Evolutionary conservation across 2,329 filamentous ascomycete species (phyloP).

Genomic region (Celoporthe dispersa): DNA sequence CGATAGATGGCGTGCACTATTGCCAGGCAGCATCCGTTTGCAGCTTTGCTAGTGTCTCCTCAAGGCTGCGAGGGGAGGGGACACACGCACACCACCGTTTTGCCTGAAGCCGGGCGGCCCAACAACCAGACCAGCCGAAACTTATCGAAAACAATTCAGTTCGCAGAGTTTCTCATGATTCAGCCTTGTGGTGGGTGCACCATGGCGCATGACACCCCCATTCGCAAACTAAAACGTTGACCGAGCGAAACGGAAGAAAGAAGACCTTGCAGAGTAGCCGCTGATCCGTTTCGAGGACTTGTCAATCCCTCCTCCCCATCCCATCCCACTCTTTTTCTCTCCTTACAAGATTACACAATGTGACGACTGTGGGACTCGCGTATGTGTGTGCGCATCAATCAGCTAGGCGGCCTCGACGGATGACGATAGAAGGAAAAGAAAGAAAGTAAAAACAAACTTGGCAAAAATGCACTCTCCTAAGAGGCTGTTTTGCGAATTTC

Average conservation of each 20-base stretch:
- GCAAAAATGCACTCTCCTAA: not conserved
- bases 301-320: not conserved
- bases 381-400: not conserved
- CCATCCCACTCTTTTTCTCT: not conserved
- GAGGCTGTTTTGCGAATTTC: not conserved
- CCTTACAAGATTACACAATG: not conserved
- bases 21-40: not conserved
- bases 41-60: not conserved
- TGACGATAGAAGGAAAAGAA: not conserved
- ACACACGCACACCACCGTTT: too few species aligned
- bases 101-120: not conserved
- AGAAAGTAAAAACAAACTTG: not conserved
- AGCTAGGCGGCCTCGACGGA: not conserved
- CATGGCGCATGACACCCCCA: not conserved
- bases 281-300: not conserved
- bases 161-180: not conserved
- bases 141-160: not conserved
- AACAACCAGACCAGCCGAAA: slow-evolving; percentile 3
- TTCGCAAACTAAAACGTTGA: not conserved
- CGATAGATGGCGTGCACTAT: not conserved
- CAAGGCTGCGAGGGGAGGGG: not conserved
- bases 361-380: not conserved
- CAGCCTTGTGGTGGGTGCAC: not conserved
- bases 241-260: not conserved
- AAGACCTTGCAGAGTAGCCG: not conserved